Percentiles rank a stretch among this genome's conserved stretches.
phyloP scores from a whole-genome alignment of 2,329 filamentous ascomycete species.

The Diaporthe sp. region DNA sequence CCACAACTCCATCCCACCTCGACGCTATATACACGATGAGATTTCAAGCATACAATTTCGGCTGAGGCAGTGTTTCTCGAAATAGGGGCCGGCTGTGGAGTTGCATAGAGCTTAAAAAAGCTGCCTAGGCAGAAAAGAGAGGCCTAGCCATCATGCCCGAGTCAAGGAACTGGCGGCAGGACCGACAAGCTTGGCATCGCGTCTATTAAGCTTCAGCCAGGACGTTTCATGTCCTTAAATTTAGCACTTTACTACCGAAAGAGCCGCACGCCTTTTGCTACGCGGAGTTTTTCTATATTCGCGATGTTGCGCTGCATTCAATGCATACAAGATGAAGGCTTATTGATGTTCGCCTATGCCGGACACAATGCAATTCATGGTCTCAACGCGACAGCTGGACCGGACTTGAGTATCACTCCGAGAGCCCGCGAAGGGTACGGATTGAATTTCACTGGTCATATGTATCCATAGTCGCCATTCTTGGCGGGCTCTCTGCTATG shows the following conservation, averaged over 20 bases:
- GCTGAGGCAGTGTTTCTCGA: constrained; percentile 7
- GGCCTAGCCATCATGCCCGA: constrained; percentile 1
- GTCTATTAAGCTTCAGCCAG: constrained; percentile 11
- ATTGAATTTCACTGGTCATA: background rate
- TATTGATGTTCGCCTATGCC: background rate
- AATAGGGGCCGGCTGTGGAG: constrained; percentile 19
- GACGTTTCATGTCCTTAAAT: constrained; percentile 6
- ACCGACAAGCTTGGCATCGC: constrained; percentile 18
- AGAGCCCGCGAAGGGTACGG: background rate
- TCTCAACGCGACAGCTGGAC: background rate
- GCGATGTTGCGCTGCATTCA: background rate
- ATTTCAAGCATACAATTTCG: constrained; percentile 18
- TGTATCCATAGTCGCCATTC: background rate
- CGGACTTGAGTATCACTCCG: background rate
- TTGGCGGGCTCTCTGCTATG: background rate
- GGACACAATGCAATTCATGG: background rate
- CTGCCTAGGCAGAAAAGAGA: constrained; percentile 6
- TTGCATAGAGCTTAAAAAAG: constrained; percentile 18
- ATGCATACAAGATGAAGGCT: background rate
- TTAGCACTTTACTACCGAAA: background rate
- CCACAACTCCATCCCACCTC: background rate
- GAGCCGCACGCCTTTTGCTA: background rate
- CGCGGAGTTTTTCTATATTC: background rate
- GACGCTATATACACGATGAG: constrained; percentile 5
- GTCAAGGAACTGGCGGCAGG: constrained; percentile 2